Base-by-base conservation (phyloP, 2,329 filamentous ascomycete genomes). In the Calonectria honghensis region DNA sequence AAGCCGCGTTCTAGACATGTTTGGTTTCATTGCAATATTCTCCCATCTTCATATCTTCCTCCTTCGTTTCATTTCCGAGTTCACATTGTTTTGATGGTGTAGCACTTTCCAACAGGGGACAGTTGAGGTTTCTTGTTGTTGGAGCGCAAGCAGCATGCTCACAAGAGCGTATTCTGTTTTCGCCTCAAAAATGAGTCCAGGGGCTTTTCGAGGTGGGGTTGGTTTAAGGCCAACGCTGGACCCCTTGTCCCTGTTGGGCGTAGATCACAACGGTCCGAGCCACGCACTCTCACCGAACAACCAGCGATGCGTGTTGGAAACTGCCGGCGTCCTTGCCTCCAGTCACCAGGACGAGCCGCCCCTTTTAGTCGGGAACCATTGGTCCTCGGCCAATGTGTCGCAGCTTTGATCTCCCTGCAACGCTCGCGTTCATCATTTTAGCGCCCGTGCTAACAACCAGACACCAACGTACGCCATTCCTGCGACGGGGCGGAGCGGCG, bases 201-300 rank as follows among this genome's bases (percentile, higher is more conserved):
- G 41, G 18, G 18, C 18, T 45, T 45, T 45, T 45, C 41, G 18
- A 45, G 41, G 41, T 45, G 41, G 41, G 41, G 18, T 45, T 45
- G 18, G 18, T 18, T 45, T 20, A 20, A n/a, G n/a, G 18, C 18
- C 41, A 20, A n/a, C 2, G 41, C 41, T 45, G 18, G 41, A 7
- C n/a, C 18, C 41, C 41, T 45, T 45, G 41, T 45, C 41, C 41
- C 41, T 20, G 41, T 45, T 45, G 41, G 41, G 11, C 32, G 54
- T 35, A 24, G 54, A 59, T 37, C 32, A 1, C 20, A 59, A 59
- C 54, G 54, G 54, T 59, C 54, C 54, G 54, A 59, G 54, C 54
- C 54, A 37, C 35, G 9, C 31, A 31, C n/a, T 57, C 14, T 35
- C 31, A 20, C 52, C 52, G 18, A 37, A 32, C 18, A 35, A 37